Evolutionary conservation across 257 asterid genomes (phyloP).

Genomic region (Nicotiana otophora): DNA sequence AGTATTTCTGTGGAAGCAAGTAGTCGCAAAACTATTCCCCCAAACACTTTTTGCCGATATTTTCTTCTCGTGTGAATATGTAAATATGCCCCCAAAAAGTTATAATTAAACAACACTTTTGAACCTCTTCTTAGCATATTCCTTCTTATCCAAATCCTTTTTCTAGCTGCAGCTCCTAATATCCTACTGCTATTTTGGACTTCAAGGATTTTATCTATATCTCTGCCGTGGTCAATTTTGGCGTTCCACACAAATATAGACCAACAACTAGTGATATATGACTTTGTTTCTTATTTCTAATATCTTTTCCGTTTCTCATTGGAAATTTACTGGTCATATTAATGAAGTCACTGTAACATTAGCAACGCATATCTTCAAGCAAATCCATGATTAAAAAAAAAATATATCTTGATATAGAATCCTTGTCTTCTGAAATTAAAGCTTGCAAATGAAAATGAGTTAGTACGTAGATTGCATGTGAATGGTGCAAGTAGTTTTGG

Average conservation of each 20-base stretch:
- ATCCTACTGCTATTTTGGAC: slow-evolving; percentile 5
- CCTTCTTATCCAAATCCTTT: background rate
- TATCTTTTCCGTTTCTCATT: background rate
- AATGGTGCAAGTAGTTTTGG: too few species aligned
- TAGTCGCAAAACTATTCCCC: background rate
- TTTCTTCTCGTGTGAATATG: background rate
- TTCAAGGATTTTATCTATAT: slow-evolving; percentile 4
- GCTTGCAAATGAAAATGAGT: background rate
- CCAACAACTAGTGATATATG: slow-evolving; percentile 1
- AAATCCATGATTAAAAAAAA: background rate
- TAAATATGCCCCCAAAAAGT: background rate
- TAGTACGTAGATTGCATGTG: too few species aligned
- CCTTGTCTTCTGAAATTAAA: background rate
- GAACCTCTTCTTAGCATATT: background rate
- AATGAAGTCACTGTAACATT: background rate
- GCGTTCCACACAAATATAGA: slow-evolving; percentile 1
- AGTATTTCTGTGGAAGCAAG: background rate
- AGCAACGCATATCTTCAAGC: background rate
- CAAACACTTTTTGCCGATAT: background rate
- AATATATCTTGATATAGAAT: background rate
- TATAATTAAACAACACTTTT: background rate
- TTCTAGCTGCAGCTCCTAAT: background rate
- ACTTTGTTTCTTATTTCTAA: background rate
- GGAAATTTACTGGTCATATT: background rate
- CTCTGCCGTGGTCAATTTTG: background rate